Evolutionary conservation across 2,329 filamentous ascomycete species (phyloP), one percentile per base, ranked within the genome.

Genomic region (Coleophoma eucalyptorum): DNA sequence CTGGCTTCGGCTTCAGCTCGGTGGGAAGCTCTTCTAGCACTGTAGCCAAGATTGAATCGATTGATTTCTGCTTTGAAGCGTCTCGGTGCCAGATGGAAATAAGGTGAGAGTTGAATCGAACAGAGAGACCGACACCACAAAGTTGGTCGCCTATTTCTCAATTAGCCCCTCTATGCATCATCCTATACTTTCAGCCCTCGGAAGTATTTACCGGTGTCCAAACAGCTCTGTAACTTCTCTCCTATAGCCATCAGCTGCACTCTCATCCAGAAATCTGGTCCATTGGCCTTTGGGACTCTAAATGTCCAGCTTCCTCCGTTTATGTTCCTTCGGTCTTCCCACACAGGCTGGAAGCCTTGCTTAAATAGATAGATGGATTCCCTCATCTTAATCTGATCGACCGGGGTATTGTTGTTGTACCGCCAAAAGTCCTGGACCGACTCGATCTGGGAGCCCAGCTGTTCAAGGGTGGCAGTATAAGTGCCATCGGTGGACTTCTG

Each of bases 21-120:
- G 78, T 72, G 5, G 86, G 86, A 31, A 97, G 74, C 58, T 89
- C 82, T 47, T 85, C 80, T 44, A 96, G 74, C 48, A 96, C 84
- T 44, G 83, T 86, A 55, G 81, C 73, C 45, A 92, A 77, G 53
- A 97, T 78, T 56, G 77, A 81, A 65, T 93, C 84, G 59, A 94
- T 81, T 5, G 90, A 94, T 59, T 81, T 83, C 64, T 89, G 78
- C 70, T 94, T 91, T 53, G 83, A 85, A 19, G 86, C 85, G 64
- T 96, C 88, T 55, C 94, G 89, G 72, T 96, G 94, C 93, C 93
- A 97, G 64, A 97, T 82, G 60, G 89, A 88, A 66, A 97, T 87
- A 59, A 96, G 82, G 67, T 93, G 86, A 31, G 86, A 87, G 72
- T 92, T 96, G 78, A 94, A 95, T 62, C 92, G 86, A 51, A 93